Evolutionary conservation across 495 filamentous ascomycete genomes (phyloP).

Genomic region (Penicillium mononematosum): DNA sequence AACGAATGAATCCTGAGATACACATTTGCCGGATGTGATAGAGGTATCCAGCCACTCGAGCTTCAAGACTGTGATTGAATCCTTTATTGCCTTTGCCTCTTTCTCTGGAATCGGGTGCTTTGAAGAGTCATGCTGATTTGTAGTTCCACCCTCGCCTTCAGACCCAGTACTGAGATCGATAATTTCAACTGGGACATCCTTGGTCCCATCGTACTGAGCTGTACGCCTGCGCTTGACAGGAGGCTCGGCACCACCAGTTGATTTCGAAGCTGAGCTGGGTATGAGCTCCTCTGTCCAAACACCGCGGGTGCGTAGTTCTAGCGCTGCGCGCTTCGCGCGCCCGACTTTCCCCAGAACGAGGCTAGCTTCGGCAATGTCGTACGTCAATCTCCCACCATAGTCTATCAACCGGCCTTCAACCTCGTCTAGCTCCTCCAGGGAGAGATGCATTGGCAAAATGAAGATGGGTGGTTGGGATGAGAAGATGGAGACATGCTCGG

Average conservation of each 20-base stretch:
- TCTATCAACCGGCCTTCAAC: constrained; percentile 61
- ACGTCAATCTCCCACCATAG: constrained; percentile 59
- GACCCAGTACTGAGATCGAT: constrained; percentile 36
- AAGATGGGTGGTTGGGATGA: constrained; percentile 60
- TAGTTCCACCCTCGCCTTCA: constrained; percentile 28
- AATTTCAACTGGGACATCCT: constrained; percentile 13
- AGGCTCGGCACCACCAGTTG: constrained; percentile 7
- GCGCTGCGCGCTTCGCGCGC: constrained; percentile 65
- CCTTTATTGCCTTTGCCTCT: constrained; percentile 5
- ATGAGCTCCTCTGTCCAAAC: constrained; percentile 57
- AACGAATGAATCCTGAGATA: constrained; percentile 61
- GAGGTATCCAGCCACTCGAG: constrained; percentile 73
- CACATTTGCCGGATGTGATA: constrained; percentile 46
- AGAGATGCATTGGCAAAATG: constrained; percentile 70
- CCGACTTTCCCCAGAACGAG: constrained; percentile 71
- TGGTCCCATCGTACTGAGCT: not conserved
- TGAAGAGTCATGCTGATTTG: constrained; percentile 8
- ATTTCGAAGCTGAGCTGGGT: not conserved
- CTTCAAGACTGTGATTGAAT: constrained; percentile 65
- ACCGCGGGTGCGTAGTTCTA: constrained; percentile 71
- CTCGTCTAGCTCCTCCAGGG: constrained; percentile 56
- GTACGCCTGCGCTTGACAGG: constrained; percentile 30
- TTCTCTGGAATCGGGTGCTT: constrained; percentile 12
- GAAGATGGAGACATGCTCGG: constrained; percentile 15
- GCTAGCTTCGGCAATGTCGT: constrained; percentile 68